Evolutionary conservation across 2,329 filamentous ascomycete species (phyloP).

Genomic region (Xylariaceae sp.): DNA sequence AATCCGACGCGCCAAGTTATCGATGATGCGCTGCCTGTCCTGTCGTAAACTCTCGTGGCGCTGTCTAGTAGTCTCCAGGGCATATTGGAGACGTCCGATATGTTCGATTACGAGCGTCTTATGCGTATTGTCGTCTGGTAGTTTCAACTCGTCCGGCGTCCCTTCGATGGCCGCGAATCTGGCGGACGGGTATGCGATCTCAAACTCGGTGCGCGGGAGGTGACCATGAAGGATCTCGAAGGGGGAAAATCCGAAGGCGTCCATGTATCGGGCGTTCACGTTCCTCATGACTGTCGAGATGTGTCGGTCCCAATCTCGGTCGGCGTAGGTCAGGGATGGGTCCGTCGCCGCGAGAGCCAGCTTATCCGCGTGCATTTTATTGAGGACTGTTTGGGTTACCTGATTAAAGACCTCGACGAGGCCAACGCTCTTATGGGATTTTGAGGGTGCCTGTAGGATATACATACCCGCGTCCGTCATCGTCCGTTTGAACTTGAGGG

Average conservation of each 20-base stretch:
- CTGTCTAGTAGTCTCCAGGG: background rate
- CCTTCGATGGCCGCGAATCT: background rate
- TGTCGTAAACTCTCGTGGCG: background rate
- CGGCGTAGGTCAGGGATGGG: background rate
- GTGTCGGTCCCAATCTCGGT: background rate
- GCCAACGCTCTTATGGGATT: background rate
- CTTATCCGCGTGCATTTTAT: background rate
- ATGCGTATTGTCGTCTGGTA: background rate
- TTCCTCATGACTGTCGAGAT: background rate
- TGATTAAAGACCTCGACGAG: background rate
- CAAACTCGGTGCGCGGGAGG: background rate
- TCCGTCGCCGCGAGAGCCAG: background rate
- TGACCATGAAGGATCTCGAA: background rate
- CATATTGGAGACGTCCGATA: background rate
- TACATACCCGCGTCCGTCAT: background rate
- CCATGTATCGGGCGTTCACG: background rate
- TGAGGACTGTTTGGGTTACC: background rate
- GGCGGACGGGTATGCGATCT: background rate
- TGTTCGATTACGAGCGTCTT: background rate
- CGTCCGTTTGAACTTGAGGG: background rate
- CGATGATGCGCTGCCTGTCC: background rate
- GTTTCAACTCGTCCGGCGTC: background rate
- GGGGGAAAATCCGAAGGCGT: background rate
- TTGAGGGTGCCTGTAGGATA: background rate
- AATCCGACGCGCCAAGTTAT: too few species aligned